Evolutionary conservation across 371 early-diverging fungal genomes (phyloP).

Genomic region (Mucor mucedo): DNA sequence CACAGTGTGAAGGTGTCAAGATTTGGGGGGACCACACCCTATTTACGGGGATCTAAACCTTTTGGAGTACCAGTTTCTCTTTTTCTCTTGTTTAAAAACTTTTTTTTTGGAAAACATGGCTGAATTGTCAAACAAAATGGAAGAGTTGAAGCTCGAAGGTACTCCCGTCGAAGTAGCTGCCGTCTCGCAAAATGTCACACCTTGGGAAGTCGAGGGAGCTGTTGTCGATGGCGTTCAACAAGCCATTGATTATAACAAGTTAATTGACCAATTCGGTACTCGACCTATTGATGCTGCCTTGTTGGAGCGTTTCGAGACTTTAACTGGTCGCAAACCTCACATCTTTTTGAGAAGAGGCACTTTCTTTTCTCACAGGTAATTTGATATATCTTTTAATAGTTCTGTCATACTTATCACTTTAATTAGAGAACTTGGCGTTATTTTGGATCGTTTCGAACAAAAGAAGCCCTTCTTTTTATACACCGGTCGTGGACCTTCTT

Average conservation of each 20-base stretch:
- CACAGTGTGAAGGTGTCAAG: background rate
- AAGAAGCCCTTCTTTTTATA: conserved; percentile 98
- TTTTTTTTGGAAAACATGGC: conserved; percentile 12
- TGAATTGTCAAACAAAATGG: conserved; percentile 16
- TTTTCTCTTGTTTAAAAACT: conserved; percentile 2
- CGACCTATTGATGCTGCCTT: conserved; percentile 78
- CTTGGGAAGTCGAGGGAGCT: conserved; percentile 98
- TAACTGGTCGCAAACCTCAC: conserved; percentile 90
- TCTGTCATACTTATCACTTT: background rate
- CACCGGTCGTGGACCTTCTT: conserved; percentile 99
- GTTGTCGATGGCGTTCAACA: conserved; percentile 84
- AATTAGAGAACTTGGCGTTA: conserved; percentile 84
- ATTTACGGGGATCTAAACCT: background rate
- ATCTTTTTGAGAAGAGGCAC: conserved; percentile 91
- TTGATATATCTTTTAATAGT: conserved; percentile 1
- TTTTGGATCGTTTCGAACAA: conserved; percentile 91
- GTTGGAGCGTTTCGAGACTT: conserved; percentile 80
- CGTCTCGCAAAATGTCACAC: conserved; percentile 81
- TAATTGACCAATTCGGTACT: conserved; percentile 97
- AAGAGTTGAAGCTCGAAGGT: conserved; percentile 18
- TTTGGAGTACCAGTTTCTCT: background rate
- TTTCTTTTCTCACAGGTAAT: conserved; percentile 96
- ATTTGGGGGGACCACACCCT: background rate
- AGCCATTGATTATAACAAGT: conserved; percentile 95
- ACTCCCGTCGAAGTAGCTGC: conserved; percentile 11